phyloP scores from a whole-genome alignment of 495 filamentous ascomycete species.

The Lasiosphaeria ovina region DNA sequence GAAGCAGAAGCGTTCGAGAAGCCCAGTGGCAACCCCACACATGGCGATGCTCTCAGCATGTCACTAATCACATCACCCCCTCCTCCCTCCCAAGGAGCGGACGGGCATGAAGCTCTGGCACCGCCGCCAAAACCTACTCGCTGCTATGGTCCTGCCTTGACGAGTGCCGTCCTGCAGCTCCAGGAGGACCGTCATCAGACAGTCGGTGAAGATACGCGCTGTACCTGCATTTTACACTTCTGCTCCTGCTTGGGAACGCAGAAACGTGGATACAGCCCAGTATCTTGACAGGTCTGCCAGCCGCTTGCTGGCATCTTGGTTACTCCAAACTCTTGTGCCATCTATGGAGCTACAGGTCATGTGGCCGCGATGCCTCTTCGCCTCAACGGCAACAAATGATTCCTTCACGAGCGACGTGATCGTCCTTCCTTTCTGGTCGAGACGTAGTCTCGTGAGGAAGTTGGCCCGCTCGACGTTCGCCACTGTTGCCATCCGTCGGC shows the following conservation, averaged over 20 bases:
- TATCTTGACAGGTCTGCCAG: neutral
- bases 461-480: slow-evolving; percentile 14
- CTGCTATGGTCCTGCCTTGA: neutral
- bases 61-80: slow-evolving; percentile 9
- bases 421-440: slow-evolving; percentile 21
- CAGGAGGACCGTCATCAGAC: too few species aligned
- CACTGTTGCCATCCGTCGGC: slow-evolving; percentile 12
- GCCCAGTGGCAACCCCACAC: slow-evolving; percentile 18
- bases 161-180: too few species aligned
- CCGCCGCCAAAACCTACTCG: neutral
- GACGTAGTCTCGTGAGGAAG: slow-evolving; percentile 18
- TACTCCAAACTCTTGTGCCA: neutral
- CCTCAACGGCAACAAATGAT: slow-evolving; percentile 12
- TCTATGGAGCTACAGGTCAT: slow-evolving; percentile 9
- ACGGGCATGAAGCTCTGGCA: too few species aligned
- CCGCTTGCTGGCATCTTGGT: neutral
- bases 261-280: neutral
- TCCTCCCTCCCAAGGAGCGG: neutral
- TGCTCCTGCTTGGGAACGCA: slow-evolving; percentile 1
- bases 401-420: neutral
- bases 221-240: slow-evolving; percentile 8
- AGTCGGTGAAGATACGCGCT: neutral
- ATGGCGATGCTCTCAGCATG: neutral
- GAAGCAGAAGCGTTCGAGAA: slow-evolving; percentile 28
- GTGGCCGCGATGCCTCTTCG: slow-evolving; percentile 8